These are phyloP conservation scores for Xylariomycetidae sp. DNA, from an alignment of 2,329 filamentous ascomycete species.

Conservation along the genomic window DNA sequence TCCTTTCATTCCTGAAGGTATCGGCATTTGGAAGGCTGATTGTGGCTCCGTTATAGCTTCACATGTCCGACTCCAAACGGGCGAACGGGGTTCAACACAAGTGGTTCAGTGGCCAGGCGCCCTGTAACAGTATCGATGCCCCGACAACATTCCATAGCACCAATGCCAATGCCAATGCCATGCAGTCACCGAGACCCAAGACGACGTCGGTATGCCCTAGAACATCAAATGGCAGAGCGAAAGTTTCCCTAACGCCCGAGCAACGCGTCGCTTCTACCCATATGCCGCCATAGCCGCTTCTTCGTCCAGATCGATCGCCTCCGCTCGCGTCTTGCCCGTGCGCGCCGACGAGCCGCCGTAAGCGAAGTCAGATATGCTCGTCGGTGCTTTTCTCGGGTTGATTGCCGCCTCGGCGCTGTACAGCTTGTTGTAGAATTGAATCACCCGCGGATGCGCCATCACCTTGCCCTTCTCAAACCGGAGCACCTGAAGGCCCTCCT, in stretches of 20 bases:
- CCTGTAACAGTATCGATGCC: too few relatives aligned
- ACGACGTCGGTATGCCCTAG: background rate
- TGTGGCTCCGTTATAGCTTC: too few relatives aligned
- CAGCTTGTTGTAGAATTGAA: constrained; percentile 78
- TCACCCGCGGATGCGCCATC: constrained; percentile 85
- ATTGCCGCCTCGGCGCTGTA: constrained; percentile 60
- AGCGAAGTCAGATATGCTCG: constrained; percentile 36
- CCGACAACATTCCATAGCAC: too few relatives aligned
- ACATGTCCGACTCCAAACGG: too few relatives aligned
- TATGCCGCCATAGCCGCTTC: constrained; percentile 43
- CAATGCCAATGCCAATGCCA: too few relatives aligned
- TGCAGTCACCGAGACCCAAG: too few relatives aligned
- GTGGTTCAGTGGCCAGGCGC: too few relatives aligned
- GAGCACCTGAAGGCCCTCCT: constrained; percentile 80
- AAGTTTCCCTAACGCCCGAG: constrained; percentile 3
- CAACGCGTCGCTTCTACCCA: constrained; percentile 26
- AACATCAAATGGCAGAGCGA: background rate
- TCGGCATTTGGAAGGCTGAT: too few relatives aligned
- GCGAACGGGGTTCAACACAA: too few relatives aligned
- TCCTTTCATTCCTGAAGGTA: too few relatives aligned
- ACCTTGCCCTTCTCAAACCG: constrained; percentile 87
- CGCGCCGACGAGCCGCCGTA: constrained; percentile 14
- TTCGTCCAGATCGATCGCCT: constrained; percentile 34
- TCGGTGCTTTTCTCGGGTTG: constrained; percentile 22
- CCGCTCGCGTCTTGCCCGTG: background rate